Conservation (phyloP, 805 yeast genomes). For the Blastobotrys americana region DNA sequence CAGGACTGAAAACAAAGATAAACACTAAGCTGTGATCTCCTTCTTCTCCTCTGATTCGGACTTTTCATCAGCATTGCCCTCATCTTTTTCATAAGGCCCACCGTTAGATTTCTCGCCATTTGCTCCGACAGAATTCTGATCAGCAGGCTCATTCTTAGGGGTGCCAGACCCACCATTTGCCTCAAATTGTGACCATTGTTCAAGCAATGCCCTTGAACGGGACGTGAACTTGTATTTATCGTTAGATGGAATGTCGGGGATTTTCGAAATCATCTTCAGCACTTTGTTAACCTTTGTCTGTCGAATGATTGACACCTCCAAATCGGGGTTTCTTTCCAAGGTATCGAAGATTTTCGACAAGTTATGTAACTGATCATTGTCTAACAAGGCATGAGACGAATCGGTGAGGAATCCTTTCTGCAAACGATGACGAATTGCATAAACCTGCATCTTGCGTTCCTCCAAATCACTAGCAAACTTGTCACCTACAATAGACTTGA, state of each 20-base stretch:
- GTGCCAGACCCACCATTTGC: too few species aligned
- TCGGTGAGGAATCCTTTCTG: slow-evolving; percentile 27
- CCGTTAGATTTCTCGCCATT: slow-evolving; percentile 5
- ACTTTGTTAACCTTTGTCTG: slow-evolving; percentile 32
- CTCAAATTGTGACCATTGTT: slow-evolving; percentile 19
- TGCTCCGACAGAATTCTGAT: slow-evolving; percentile 1
- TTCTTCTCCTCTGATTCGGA: background rate
- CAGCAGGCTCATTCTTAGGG: background rate
- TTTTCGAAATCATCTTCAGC: slow-evolving; percentile 26
- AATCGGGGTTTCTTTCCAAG: slow-evolving; percentile 26
- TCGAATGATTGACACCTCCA: slow-evolving; percentile 27
- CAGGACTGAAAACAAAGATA: too few species aligned
- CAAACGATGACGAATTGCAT: slow-evolving; percentile 27
- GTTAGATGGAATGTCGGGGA: slow-evolving; percentile 26
- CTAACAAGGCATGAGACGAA: slow-evolving; percentile 6
- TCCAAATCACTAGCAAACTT: slow-evolving; percentile 13
- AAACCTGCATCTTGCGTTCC: slow-evolving; percentile 18
- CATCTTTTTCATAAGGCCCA: slow-evolving; percentile 4
- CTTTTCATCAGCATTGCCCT: background rate
- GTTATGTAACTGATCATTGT: slow-evolving; percentile 23
- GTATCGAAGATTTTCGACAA: slow-evolving; percentile 24
- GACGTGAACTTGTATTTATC: slow-evolving; percentile 25
- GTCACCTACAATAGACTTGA: slow-evolving; percentile 12
- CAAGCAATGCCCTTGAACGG: slow-evolving; percentile 23
- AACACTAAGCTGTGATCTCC: background rate